Base-by-base conservation (phyloP, 179 eudicot genomes). In the Drosera spatulata region DNA sequence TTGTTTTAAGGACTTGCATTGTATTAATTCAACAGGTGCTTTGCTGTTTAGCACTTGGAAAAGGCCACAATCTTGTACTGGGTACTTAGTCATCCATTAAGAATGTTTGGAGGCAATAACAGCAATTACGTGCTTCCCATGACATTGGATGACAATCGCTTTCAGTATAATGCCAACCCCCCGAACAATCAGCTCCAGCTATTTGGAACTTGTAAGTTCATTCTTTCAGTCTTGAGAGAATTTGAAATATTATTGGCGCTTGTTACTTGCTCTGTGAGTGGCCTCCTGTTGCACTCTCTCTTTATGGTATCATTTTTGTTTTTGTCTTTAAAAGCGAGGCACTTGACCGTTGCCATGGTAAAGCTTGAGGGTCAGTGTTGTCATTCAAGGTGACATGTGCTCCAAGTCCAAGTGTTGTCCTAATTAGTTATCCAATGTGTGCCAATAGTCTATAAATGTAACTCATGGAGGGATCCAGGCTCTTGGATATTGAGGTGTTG, bases 91-190 rank as follows among this genome's bases (percentile, higher is more conserved):
- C 44, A 46, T 5, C 13, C 55, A 38, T 61, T 53, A 5, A 70
- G 65, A 64, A 89, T 89, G 97, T 74, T 84, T 56, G 88, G 95
- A 72, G 84, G 91, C 64, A 83, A 73, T 76, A 87, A 56, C 73
- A 70, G 48, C 63, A 81, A 70, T 57, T 65, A 72, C 45, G 70
- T 75, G 7, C 74, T 75, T 72, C 95, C 89, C 42, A 71, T 85
- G 64, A 84, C 77, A 62, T 59, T 90, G 69, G 95, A 81, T 43
- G 81, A 83, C n/a, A 80, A 79, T 53, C 76, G 67, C 7, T 74
- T 74, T 51, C 97, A 74, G 76, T 83, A 79, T 59, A 77, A 78
- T 60, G 58, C 80, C 37, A 83, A 65, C 68, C 73, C 84, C 14
- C 71, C 89, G 56, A 85, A 77, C 62, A 78, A 71, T 71, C 97